Percentiles rank a stretch among this genome's conserved stretches.
phyloP scores from a whole-genome alignment of 2,329 filamentous ascomycete species.

The Aureobasidium sp. region DNA sequence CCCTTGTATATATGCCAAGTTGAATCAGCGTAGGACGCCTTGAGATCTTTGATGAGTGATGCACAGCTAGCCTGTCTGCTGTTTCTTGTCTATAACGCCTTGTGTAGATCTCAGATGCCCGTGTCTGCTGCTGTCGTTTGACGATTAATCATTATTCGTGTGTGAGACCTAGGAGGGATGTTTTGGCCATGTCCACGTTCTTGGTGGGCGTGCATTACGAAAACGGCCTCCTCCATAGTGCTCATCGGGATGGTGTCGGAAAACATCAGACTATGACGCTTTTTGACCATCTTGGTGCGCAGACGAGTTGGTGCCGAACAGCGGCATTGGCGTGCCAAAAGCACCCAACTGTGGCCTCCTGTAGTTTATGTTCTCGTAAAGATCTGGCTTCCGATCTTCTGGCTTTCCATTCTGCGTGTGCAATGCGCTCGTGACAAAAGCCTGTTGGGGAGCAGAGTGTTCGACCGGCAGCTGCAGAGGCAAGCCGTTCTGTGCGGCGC shows the following conservation, averaged over 20 bases:
- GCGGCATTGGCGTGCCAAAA: constrained; percentile 19
- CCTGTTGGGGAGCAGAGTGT: constrained; percentile 18
- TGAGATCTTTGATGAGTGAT: not conserved
- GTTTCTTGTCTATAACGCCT: not conserved
- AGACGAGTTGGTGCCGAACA: constrained; percentile 1
- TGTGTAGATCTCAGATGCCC: not conserved
- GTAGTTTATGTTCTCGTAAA: constrained; percentile 19
- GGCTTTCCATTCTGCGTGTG: constrained; percentile 16
- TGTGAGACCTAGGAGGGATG: not conserved
- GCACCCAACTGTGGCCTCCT: constrained; percentile 19
- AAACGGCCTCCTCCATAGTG: not conserved
- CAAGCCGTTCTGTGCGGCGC: not conserved
- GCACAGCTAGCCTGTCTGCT: not conserved
- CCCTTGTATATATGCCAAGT: not conserved
- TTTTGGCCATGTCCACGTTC: not conserved
- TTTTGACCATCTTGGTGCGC: constrained; percentile 6
- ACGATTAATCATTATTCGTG: not conserved
- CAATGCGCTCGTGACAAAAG: constrained; percentile 21
- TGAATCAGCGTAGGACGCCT: not conserved
- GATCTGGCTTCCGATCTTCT: constrained; percentile 17
- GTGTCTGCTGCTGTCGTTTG: not conserved
- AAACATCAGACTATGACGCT: not conserved
- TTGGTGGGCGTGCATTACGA: not conserved
- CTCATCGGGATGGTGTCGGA: too few relatives aligned
- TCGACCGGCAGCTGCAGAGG: constrained; percentile 16